Evolutionary conservation across 2,329 filamentous ascomycete species (phyloP).

Genomic region (Salinomyces thailandicus): DNA sequence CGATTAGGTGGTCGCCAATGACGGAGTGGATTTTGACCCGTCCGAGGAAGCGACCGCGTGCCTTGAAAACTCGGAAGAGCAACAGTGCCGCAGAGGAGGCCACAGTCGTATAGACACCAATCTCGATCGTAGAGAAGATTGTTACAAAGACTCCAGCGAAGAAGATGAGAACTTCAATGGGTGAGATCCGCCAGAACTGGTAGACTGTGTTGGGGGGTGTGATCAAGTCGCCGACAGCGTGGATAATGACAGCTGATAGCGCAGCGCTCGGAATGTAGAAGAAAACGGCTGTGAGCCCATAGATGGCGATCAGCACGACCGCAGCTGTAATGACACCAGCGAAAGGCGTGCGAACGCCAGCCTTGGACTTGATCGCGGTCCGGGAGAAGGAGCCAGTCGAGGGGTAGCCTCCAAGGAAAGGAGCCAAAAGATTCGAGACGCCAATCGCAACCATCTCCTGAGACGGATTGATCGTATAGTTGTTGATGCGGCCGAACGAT

Average conservation of each 20-base stretch:
- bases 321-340: slow-evolving; percentile 80
- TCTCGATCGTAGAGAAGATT: slow-evolving; percentile 78
- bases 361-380: slow-evolving; percentile 95
- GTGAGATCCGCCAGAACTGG: slow-evolving; percentile 89
- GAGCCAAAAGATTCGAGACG: slow-evolving; percentile 77
- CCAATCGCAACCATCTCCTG: slow-evolving; percentile 95
- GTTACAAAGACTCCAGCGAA: slow-evolving; percentile 86
- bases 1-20: slow-evolving; percentile 61
- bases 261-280: slow-evolving; percentile 81
- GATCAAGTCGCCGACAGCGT: slow-evolving; percentile 86
- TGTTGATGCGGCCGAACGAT: slow-evolving; percentile 90
- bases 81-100: slow-evolving; percentile 65
- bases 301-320: slow-evolving; percentile 81
- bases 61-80: slow-evolving; percentile 72
- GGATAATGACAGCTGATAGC: slow-evolving; percentile 83
- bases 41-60: slow-evolving; percentile 74
- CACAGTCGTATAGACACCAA: slow-evolving; percentile 84
- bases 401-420: slow-evolving; percentile 85
- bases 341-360: slow-evolving; percentile 82
- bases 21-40: slow-evolving; percentile 76
- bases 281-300: slow-evolving; percentile 78
- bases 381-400: slow-evolving; percentile 92
- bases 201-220: slow-evolving; percentile 85
- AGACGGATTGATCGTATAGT: slow-evolving; percentile 90
- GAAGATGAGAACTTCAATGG: slow-evolving; percentile 83